These are phyloP conservation scores for Aspergillus indologenus DNA, from an alignment of 495 filamentous ascomycete species.

Conservation along the genomic window DNA sequence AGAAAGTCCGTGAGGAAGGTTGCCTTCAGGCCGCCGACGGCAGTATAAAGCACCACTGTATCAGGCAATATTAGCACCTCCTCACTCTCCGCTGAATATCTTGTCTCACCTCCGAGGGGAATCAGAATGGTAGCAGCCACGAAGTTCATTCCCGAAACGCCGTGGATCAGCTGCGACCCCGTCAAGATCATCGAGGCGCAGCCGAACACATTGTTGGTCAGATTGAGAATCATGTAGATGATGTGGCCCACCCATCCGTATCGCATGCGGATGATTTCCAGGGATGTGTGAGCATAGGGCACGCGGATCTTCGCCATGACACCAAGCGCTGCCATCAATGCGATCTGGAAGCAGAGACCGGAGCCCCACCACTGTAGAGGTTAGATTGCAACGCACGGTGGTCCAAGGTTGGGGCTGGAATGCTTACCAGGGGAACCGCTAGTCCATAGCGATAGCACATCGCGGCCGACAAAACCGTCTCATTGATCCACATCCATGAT, in stretches of 20 bases:
- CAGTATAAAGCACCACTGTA: slow-evolving; percentile 39
- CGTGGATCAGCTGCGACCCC: slow-evolving; percentile 35
- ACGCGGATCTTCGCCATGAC: slow-evolving; percentile 45
- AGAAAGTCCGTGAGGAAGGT: slow-evolving; percentile 42
- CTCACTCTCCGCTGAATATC: too few relatives aligned
- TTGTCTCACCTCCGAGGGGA: slow-evolving; percentile 38
- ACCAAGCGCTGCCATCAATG: slow-evolving; percentile 38
- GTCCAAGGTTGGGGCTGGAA: background rate
- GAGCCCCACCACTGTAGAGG: slow-evolving; percentile 37
- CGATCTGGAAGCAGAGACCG: slow-evolving; percentile 40
- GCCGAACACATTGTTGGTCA: slow-evolving; percentile 51
- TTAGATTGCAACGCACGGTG: slow-evolving; percentile 10
- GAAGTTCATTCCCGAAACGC: slow-evolving; percentile 40
- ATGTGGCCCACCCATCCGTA: slow-evolving; percentile 51
- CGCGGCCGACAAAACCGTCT: slow-evolving; percentile 38
- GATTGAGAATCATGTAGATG: slow-evolving; percentile 49
- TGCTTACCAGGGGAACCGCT: slow-evolving; percentile 34
- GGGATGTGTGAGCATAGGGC: slow-evolving; percentile 54
- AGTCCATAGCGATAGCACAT: slow-evolving; percentile 41
- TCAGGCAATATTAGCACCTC: background rate
- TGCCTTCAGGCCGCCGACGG: slow-evolving; percentile 40
- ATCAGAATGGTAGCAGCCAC: slow-evolving; percentile 44
- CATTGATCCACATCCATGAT: slow-evolving; percentile 51
- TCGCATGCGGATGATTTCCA: slow-evolving; percentile 53
- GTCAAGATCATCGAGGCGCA: slow-evolving; percentile 42